Percentiles rank a stretch among this genome's conserved stretches.
Conservation (phyloP, 2,329 filamentous ascomycete genomes). For the Colletotrichum aenigma region DNA sequence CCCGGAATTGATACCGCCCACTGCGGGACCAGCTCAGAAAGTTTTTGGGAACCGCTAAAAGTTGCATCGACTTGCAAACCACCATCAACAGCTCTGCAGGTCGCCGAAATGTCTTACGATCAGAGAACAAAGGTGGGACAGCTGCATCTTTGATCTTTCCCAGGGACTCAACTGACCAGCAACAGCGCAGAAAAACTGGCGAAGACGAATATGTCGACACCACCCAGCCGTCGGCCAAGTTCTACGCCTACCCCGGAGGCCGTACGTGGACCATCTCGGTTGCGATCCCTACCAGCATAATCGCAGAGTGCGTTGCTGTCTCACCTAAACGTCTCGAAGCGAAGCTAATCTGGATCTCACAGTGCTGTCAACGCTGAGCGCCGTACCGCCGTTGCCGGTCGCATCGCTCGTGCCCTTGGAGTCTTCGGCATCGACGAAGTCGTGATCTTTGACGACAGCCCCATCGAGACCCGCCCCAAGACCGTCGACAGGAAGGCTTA, state of each 20-base stretch:
- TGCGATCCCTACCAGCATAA: constrained; percentile 78
- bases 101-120: constrained; percentile 12
- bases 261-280: constrained; percentile 78
- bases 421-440: constrained; percentile 88
- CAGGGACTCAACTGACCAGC: background rate
- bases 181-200: constrained; percentile 56
- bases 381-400: constrained; percentile 73
- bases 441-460: constrained; percentile 78
- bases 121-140: constrained; percentile 22
- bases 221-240: constrained; percentile 69
- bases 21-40: constrained; percentile 4
- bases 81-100: background rate
- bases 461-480: constrained; percentile 46
- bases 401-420: constrained; percentile 79
- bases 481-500: constrained; percentile 56
- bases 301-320: constrained; percentile 65
- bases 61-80: background rate
- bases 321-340: rapidly evolving
- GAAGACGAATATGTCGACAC: constrained; percentile 46
- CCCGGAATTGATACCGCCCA: constrained; percentile 7
- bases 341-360: background rate
- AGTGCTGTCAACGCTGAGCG: constrained; percentile 77
- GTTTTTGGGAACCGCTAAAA: constrained; percentile 10
- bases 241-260: constrained; percentile 65
- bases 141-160: rapidly evolving